Evolutionary conservation across 108 stramenopile genomes (phyloP).

Genomic region (Stephanodiscus triporus): DNA sequence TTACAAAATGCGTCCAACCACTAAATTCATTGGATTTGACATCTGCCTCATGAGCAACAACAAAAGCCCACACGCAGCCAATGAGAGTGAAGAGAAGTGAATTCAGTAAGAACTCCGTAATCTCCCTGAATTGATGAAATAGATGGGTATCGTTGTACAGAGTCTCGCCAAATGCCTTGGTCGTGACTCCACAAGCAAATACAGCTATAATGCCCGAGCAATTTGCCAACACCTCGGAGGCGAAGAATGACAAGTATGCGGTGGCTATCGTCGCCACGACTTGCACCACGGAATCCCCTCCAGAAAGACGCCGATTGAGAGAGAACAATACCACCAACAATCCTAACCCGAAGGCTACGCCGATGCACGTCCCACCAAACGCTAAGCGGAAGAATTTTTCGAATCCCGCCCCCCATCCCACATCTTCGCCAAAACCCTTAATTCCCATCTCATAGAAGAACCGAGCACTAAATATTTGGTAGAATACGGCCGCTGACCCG

Average conservation of each 20-base stretch:
- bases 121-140: conserved; percentile 78
- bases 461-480: conserved; percentile 68
- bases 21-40: conserved; percentile 22
- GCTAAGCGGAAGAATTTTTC: conserved; percentile 72
- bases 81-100: conserved; percentile 93
- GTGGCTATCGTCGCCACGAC: conserved; percentile 76
- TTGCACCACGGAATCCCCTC: conserved; percentile 78
- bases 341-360: conserved; percentile 67
- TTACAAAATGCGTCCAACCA: not conserved
- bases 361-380: conserved; percentile 78
- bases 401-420: conserved; percentile 45
- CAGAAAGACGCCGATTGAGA: conserved; percentile 66
- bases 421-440: conserved; percentile 56
- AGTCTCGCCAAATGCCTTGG: conserved; percentile 58
- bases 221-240: conserved; percentile 61
- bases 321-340: conserved; percentile 44
- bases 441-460: conserved; percentile 57
- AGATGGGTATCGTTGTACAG: conserved; percentile 73
- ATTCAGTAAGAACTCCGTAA: conserved; percentile 87
- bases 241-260: conserved; percentile 86
- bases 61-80: conserved; percentile 81
- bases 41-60: conserved; percentile 48
- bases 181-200: conserved; percentile 71
- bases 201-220: conserved; percentile 86
- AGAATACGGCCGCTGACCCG: conserved; percentile 92